Conservation (phyloP, 768 basidiomycete genomes). For the Cyclocybe cylindracea region DNA sequence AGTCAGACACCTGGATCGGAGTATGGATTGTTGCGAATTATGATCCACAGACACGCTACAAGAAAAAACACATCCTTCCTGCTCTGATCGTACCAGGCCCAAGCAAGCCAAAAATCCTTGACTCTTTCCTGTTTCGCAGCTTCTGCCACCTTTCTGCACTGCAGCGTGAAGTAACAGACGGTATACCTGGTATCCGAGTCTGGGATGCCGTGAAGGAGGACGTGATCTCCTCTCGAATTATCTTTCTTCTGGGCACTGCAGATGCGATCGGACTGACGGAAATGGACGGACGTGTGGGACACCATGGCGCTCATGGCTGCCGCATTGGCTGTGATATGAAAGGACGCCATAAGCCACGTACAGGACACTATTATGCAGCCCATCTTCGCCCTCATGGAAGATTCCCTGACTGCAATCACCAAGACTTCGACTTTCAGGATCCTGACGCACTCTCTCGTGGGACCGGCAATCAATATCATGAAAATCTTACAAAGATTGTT, state of each 20-base stretch:
- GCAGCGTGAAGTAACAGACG: neutral
- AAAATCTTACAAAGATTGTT: no score
- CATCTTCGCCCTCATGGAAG: neutral
- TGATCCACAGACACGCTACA: no score
- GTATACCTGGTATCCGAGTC: neutral
- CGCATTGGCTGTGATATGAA: slow-evolving; percentile 9
- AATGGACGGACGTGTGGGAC: slow-evolving; percentile 12
- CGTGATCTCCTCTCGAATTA: slow-evolving; percentile 1
- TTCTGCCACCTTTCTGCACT: slow-evolving; percentile 4
- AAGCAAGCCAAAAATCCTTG: slow-evolving; percentile 1
- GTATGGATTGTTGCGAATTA: no score
- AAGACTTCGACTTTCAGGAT: neutral
- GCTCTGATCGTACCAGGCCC: slow-evolving; percentile 5
- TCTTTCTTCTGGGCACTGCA: slow-evolving; percentile 5
- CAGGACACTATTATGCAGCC: slow-evolving; percentile 3
- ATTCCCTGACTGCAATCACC: neutral
- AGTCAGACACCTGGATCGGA: no score
- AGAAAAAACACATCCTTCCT: slow-evolving; percentile 1
- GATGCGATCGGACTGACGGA: slow-evolving; percentile 11
- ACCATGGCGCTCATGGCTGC: slow-evolving; percentile 15
- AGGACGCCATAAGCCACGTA: slow-evolving; percentile 3
- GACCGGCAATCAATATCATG: no score
- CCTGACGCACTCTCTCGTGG: no score
- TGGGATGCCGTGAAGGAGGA: slow-evolving; percentile 6
- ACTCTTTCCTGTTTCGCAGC: neutral